Evolutionary conservation across 2,329 filamentous ascomycete genomes (phyloP).

Genomic region (Colletotrichum magnum): DNA sequence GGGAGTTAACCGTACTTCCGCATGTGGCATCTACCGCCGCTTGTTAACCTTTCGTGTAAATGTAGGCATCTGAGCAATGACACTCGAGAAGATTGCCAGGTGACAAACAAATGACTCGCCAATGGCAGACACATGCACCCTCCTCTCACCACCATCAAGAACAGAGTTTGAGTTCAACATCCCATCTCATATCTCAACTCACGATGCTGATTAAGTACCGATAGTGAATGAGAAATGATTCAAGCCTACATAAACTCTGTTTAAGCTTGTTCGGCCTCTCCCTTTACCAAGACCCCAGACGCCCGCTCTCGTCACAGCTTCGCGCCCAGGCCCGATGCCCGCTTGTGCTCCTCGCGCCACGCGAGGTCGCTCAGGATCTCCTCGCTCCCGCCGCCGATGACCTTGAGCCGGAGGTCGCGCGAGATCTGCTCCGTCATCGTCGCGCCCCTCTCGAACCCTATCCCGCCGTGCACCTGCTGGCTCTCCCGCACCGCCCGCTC

Average conservation of each 20-base stretch:
- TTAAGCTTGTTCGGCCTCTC: conserved; percentile 4
- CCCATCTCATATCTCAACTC: no score
- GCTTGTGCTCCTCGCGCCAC: conserved; percentile 59
- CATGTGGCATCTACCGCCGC: no score
- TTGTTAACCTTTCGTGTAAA: no score
- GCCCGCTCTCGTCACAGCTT: conserved; percentile 14
- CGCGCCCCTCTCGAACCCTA: conserved; percentile 64
- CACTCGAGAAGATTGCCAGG: no score
- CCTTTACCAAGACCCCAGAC: background rate
- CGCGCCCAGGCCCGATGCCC: conserved; percentile 1
- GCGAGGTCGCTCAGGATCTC: conserved; percentile 68
- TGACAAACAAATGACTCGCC: no score
- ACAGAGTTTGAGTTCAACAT: no score
- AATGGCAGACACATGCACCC: no score
- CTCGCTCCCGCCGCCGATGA: conserved; percentile 68
- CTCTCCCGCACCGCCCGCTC: conserved; percentile 66
- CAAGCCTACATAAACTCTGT: conserved; percentile 10
- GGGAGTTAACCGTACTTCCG: no score
- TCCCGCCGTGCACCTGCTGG: conserved; percentile 68
- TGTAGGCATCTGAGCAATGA: no score
- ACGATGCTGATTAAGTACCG: no score
- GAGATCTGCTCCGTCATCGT: conserved; percentile 67
- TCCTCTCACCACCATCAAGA: no score
- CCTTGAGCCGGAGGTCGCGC: conserved; percentile 65
- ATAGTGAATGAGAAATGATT: background rate